Percentiles rank a stretch among this genome's conserved stretches.
Conservation (phyloP, 2,329 filamentous ascomycete genomes). For the Blumeria graminis region DNA sequence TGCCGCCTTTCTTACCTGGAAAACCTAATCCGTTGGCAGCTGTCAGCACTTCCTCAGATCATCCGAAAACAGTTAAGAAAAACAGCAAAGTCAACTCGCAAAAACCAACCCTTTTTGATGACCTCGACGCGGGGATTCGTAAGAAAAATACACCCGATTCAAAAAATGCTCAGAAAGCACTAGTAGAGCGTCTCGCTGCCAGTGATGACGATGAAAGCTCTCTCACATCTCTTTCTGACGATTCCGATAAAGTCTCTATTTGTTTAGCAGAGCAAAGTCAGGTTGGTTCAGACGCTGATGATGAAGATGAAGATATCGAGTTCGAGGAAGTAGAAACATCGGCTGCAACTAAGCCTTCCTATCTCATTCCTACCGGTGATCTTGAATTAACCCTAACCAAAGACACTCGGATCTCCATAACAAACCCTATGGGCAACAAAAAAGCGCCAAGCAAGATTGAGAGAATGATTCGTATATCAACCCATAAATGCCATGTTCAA, state of each 20-base stretch:
- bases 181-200: slow-evolving; percentile 20
- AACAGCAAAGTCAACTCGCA: slow-evolving; percentile 16
- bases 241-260: slow-evolving; percentile 28
- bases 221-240: slow-evolving; percentile 16
- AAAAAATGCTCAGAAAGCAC: slow-evolving; percentile 15
- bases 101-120: slow-evolving; percentile 35
- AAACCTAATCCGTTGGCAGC: slow-evolving; percentile 33
- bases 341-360: slow-evolving; percentile 14
- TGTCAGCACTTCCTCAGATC: slow-evolving; percentile 9
- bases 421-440: slow-evolving; percentile 38
- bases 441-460: slow-evolving; percentile 76
- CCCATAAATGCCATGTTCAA: slow-evolving; percentile 77
- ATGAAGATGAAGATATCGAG: slow-evolving; percentile 33
- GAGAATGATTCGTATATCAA: slow-evolving; percentile 48
- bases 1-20: slow-evolving; percentile 44
- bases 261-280: slow-evolving; percentile 14
- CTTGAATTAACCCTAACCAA: slow-evolving; percentile 47
- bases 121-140: slow-evolving; percentile 24
- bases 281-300: slow-evolving; percentile 16
- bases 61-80: slow-evolving; percentile 9
- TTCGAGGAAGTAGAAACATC: slow-evolving; percentile 33
- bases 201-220: slow-evolving; percentile 19
- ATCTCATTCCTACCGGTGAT: slow-evolving; percentile 31
- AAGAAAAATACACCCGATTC: slow-evolving; percentile 19
- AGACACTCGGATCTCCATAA: slow-evolving; percentile 33